These are phyloP conservation scores for Aspergillus sp. DNA, from an alignment of 2,329 filamentous ascomycete species.

Conservation along the genomic window DNA sequence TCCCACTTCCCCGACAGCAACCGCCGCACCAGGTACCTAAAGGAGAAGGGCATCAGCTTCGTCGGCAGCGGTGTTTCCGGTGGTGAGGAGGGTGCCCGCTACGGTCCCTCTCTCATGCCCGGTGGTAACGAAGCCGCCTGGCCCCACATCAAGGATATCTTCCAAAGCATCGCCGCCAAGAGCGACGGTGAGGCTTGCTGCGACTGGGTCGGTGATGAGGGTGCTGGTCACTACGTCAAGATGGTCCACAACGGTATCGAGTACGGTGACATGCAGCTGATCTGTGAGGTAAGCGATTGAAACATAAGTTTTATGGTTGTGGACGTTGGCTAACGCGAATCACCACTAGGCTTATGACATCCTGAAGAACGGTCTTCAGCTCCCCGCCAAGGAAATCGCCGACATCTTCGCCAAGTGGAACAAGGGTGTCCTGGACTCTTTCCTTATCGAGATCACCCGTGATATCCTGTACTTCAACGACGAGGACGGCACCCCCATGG, in stretches of 20 bases:
- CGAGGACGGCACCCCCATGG: conserved; percentile 83
- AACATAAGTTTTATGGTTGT: neutral
- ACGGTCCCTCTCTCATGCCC: conserved; percentile 97
- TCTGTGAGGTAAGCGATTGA: conserved; percentile 77
- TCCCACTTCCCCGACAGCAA: conserved; percentile 99
- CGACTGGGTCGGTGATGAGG: conserved; percentile 99
- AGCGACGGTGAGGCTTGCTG: conserved; percentile 97
- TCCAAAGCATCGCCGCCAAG: conserved; percentile 97
- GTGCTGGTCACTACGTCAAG: conserved; percentile 99
- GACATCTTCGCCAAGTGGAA: conserved; percentile 97
- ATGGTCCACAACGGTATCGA: conserved; percentile 99
- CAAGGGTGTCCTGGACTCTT: conserved; percentile 96
- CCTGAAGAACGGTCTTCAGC: conserved; percentile 95
- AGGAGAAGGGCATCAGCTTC: conserved; percentile 86
- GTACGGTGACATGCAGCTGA: conserved; percentile 99
- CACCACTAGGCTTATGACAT: conserved; percentile 88
- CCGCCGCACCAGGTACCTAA: conserved; percentile 90
- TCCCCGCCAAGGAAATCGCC: conserved; percentile 91
- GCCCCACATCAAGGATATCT: conserved; percentile 98
- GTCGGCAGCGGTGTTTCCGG: conserved; percentile 97
- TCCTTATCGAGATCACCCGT: conserved; percentile 98
- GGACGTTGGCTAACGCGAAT: neutral
- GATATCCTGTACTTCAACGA: conserved; percentile 99
- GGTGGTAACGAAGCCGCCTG: conserved; percentile 98
- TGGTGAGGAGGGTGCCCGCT: conserved; percentile 98